Percentiles rank a stretch among this genome's conserved stretches.
These are phyloP conservation scores for Pythium phragmiticola DNA, from an alignment of 352 stramenopile species.

Conservation along the genomic window DNA sequence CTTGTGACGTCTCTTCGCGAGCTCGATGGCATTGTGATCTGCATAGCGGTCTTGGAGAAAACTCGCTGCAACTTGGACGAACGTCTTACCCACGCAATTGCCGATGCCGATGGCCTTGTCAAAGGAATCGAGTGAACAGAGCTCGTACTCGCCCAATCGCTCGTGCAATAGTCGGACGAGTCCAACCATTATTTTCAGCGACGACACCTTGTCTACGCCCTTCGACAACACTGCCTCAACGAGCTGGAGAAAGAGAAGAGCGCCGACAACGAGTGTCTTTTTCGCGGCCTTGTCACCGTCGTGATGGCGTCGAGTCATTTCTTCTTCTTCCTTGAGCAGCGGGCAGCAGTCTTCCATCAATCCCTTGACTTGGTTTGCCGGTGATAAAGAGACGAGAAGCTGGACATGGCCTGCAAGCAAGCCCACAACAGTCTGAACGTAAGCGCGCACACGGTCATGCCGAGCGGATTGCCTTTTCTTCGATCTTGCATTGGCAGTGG, in stretches of 20 bases:
- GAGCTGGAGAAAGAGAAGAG: constrained; percentile 51
- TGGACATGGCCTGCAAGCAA: constrained; percentile 6
- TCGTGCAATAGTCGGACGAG: constrained; percentile 23
- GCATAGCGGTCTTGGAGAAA: constrained; percentile 10
- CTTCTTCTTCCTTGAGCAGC: constrained; percentile 75
- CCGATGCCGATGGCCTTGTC: constrained; percentile 10
- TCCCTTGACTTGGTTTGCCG: neutral
- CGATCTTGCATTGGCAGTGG: constrained; percentile 1
- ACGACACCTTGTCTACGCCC: neutral
- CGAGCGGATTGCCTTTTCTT: constrained; percentile 51
- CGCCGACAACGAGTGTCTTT: constrained; percentile 49
- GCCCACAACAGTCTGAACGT: constrained; percentile 40
- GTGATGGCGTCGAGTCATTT: constrained; percentile 32
- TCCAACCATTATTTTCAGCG: constrained; percentile 8
- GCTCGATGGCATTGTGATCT: constrained; percentile 3
- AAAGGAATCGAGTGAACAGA: constrained; percentile 15
- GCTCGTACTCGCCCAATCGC: constrained; percentile 22
- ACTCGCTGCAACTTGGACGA: constrained; percentile 16
- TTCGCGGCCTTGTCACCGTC: constrained; percentile 40
- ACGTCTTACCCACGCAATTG: constrained; percentile 11
- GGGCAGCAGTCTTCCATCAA: constrained; percentile 34
- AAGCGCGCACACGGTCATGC: constrained; percentile 41
- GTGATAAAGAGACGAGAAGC: constrained; percentile 1
- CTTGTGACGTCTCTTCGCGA: neutral
- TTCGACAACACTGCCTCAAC: constrained; percentile 20